Evolutionary conservation across 1,284 basidiomycete species (phyloP).

Genomic region (Pseudozyma tsukubaensis): DNA sequence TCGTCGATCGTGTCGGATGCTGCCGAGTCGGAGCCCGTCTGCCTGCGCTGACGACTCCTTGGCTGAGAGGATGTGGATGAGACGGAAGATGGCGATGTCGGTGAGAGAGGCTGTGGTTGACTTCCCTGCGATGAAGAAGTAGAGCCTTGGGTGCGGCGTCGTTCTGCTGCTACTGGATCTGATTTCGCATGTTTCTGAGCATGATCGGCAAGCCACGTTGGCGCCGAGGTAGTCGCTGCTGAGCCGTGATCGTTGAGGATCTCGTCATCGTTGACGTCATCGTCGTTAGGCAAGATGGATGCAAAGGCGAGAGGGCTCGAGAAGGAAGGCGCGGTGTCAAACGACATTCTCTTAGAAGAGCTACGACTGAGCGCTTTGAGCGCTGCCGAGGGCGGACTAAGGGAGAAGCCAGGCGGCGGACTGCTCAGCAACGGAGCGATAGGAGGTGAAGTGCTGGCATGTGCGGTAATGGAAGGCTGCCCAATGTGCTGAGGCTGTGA

Average conservation of each 20-base stretch:
- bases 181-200: constrained; percentile 4
- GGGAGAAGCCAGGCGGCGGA: constrained; percentile 28
- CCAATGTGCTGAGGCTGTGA: constrained; percentile 14
- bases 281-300: constrained; percentile 58
- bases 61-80: constrained; percentile 29
- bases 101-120: constrained; percentile 25
- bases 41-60: constrained; percentile 21
- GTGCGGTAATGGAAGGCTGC: constrained; percentile 21
- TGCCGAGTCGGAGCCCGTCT: constrained; percentile 27
- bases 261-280: constrained; percentile 37
- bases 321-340: constrained; percentile 62
- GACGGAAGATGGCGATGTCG: constrained; percentile 36
- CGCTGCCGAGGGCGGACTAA: constrained; percentile 37
- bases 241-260: constrained; percentile 18
- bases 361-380: constrained; percentile 35
- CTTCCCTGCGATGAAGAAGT: constrained; percentile 31
- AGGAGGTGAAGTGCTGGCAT: constrained; percentile 37
- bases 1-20: constrained; percentile 31
- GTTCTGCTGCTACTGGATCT: constrained; percentile 13
- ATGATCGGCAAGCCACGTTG: constrained; percentile 1
- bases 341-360: constrained; percentile 54
- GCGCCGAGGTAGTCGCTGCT: constrained; percentile 7
- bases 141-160: constrained; percentile 21
- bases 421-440: constrained; percentile 21
- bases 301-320: constrained; percentile 66